Percentiles rank a stretch among this genome's conserved stretches.
phyloP scores from a whole-genome alignment of 2,329 filamentous ascomycete species.

The Trichoderma sp. region DNA sequence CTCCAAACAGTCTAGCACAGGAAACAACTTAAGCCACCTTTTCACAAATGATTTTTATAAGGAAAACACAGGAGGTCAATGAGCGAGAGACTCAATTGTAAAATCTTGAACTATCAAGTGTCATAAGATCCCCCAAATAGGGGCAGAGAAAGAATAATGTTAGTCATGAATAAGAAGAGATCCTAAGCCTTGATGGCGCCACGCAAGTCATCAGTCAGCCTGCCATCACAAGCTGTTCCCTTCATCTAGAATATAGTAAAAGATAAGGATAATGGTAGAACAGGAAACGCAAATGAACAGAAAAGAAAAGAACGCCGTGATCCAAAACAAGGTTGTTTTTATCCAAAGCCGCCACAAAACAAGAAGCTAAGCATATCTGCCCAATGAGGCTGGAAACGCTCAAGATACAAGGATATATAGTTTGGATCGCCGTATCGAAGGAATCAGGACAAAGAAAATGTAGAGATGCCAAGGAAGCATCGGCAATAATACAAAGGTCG shows the following conservation, averaged over 20 bases:
- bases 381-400: conserved; percentile 4
- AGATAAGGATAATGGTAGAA: neutral
- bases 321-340: conserved; percentile 29
- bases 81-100: conserved; percentile 14
- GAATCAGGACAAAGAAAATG: conserved; percentile 18
- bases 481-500: neutral
- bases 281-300: conserved; percentile 20
- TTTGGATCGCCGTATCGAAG: conserved; percentile 19
- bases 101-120: conserved; percentile 19
- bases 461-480: neutral
- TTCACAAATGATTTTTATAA: neutral
- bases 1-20: neutral
- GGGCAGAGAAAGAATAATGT: neutral
- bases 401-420: conserved; percentile 20
- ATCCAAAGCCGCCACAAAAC: conserved; percentile 32
- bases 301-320: conserved; percentile 31
- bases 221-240: conserved; percentile 18
- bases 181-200: conserved; percentile 16
- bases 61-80: conserved; percentile 1
- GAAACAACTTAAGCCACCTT: neutral
- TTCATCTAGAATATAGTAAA: conserved; percentile 15
- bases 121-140: conserved; percentile 13
- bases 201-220: conserved; percentile 22
- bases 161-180: conserved; percentile 20
- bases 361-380: conserved; percentile 13